Conservation (phyloP, 2,329 filamentous ascomycete genomes). For the Botrytis aclada region DNA sequence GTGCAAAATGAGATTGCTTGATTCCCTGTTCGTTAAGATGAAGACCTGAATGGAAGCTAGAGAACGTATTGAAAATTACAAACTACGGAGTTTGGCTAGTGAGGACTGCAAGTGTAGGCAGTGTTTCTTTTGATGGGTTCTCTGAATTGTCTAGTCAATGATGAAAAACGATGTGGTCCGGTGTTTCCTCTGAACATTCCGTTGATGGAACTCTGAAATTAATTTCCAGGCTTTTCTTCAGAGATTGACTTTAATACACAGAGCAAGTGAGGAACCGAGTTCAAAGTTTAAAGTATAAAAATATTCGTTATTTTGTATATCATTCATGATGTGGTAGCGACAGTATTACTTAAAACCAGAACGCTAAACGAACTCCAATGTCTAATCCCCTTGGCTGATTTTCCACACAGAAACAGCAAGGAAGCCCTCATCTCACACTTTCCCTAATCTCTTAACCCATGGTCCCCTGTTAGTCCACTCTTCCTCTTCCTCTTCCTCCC, state of each 20-base stretch:
- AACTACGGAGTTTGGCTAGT: too few species aligned
- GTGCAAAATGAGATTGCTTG: not conserved
- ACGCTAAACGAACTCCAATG: not conserved
- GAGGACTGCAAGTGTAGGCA: not conserved
- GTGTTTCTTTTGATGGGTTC: not conserved
- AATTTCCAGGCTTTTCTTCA: too few species aligned
- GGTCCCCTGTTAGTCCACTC: slow-evolving; percentile 12
- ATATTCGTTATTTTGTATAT: not conserved
- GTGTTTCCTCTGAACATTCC: not conserved
- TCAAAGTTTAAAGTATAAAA: not conserved
- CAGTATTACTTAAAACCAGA: not conserved
- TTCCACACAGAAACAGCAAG: not conserved
- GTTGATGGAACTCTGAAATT: not conserved
- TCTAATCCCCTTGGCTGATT: not conserved
- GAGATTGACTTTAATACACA: not conserved
- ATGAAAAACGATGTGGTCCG: not conserved
- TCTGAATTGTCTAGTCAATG: too few species aligned
- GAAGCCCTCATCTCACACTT: not conserved
- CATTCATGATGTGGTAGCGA: not conserved
- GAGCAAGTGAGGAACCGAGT: not conserved
- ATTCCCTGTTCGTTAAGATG: not conserved
- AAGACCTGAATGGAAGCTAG: not conserved
- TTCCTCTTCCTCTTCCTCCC: not conserved
- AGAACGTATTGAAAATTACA: too few species aligned
- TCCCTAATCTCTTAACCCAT: not conserved